A percentile compares a stretch with the other conserved stretches of the same genome.
Evolutionary conservation across 805 yeast genomes (phyloP).

Genomic region (Metschnikowia vanudenii): DNA sequence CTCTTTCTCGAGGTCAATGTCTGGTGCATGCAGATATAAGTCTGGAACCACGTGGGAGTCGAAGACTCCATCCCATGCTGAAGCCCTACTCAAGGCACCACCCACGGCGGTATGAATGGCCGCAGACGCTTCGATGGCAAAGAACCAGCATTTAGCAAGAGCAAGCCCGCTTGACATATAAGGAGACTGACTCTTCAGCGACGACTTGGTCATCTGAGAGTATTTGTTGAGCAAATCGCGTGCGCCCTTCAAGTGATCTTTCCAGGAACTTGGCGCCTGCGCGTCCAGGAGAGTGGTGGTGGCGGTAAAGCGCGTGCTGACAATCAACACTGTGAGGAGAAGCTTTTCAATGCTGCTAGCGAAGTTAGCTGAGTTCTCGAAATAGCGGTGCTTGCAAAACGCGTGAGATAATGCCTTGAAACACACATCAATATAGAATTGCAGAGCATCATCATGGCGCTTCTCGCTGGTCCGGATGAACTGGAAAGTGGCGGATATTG

Average conservation of each 20-base stretch:
- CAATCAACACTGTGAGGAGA: slow-evolving; percentile 25
- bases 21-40: slow-evolving; percentile 4
- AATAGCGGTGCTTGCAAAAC: slow-evolving; percentile 17
- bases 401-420: slow-evolving; percentile 22
- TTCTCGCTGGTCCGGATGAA: slow-evolving; percentile 24
- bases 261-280: slow-evolving; percentile 22
- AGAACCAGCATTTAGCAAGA: slow-evolving; percentile 29
- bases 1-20: slow-evolving; percentile 8
- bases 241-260: slow-evolving; percentile 26
- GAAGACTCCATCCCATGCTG: slow-evolving; percentile 1
- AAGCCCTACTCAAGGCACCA: slow-evolving; percentile 8
- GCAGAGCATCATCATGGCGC: slow-evolving; percentile 22
- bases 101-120: slow-evolving; percentile 21
- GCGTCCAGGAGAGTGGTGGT: slow-evolving; percentile 14
- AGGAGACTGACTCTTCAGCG: slow-evolving; percentile 7
- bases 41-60: slow-evolving; percentile 1
- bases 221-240: slow-evolving; percentile 25
- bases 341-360: slow-evolving; percentile 25
- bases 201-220: slow-evolving; percentile 10
- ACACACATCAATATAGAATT: slow-evolving; percentile 23
- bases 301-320: slow-evolving; percentile 27
- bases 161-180: slow-evolving; percentile 24
- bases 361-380: slow-evolving; percentile 12
- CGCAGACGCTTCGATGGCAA: slow-evolving; percentile 27
- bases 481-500: slow-evolving; percentile 29